Percentiles rank a stretch among this genome's conserved stretches.
Conservation (phyloP, 345 rosid genomes). For the Fremontodendron californicum region DNA sequence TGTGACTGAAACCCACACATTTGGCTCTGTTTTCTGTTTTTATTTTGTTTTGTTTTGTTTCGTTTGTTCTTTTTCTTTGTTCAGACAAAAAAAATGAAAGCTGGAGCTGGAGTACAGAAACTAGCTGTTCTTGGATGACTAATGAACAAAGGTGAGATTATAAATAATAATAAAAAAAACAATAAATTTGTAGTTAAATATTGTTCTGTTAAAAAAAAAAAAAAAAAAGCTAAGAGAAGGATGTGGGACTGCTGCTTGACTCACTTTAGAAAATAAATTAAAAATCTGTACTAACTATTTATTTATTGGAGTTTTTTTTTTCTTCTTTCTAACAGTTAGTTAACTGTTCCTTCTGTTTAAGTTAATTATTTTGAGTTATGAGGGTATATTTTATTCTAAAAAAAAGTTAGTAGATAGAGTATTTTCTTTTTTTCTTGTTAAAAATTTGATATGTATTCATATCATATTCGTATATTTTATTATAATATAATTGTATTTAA, state of each 20-base stretch:
- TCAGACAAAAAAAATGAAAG: conserved; percentile 37
- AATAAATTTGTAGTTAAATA: background rate
- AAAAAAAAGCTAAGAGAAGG: background rate
- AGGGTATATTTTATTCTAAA: too few species aligned
- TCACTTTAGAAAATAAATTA: background rate
- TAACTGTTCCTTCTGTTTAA: background rate
- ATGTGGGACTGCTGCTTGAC: background rate
- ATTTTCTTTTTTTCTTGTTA: too few species aligned
- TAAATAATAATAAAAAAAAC: background rate
- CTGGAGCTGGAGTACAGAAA: conserved; percentile 25
- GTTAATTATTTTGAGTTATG: too few species aligned
- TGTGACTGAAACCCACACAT: conserved; percentile 27
- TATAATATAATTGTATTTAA: too few species aligned
- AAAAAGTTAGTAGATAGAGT: too few species aligned
- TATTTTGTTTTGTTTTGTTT: background rate
- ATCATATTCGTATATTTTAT: too few species aligned
- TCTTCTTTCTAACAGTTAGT: background rate
- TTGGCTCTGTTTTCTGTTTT: background rate
- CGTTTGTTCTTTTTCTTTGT: background rate
- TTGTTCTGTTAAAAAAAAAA: conserved; percentile 15
- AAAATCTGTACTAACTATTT: background rate
- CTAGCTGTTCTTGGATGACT: conserved; percentile 26
- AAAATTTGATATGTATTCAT: too few species aligned
- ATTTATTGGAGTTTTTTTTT: background rate
- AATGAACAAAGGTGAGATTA: conserved; percentile 7